Evolutionary conservation across 441 rosid genomes (phyloP), one percentile per base, ranked within the genome.

Genomic region (Croton setiger): DNA sequence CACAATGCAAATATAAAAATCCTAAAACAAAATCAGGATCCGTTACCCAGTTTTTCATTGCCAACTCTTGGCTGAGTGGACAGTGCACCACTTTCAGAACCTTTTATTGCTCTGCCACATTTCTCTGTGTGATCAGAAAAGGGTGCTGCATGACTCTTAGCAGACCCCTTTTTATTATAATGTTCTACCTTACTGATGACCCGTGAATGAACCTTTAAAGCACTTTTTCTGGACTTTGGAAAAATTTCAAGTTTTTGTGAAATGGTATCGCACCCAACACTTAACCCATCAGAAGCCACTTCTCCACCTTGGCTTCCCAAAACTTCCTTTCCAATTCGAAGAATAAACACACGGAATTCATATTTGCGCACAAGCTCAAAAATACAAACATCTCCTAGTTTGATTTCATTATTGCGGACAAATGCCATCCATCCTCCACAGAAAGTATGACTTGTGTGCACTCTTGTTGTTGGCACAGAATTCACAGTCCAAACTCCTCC

Each of bases 391-490:
- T 85, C 92, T 56, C 87, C 89, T 52, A 82, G 57, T 71, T 78
- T 75, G 53, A 85, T 74, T 51, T 68, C 84, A 78, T 85, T 87
- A 67, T 75, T 56, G 31, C 84, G 87, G 36, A 85, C 89, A 76
- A 85, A 87, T 54, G 84, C 84, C 82, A 85, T 72, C 92, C 92
- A 87, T 57, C 92, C 92, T 57, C 85, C 88, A 72, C 88, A 87
- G 54, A 85, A 77, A 59, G 92, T 87, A 79, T 87, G 89, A 69
- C 80, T 80, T 58, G 88, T 81, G 66, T 85, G 89, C 45, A 83
- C 92, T 75, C 78, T 82, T 53, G 89, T 83, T 69, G 89, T 82
- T 41, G 89, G 89, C 66, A 87, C 84, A 53, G 91, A 85, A 75
- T 85, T 87, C 76, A 83, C 89, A 41, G 77, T 78, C 89, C 89